Base-by-base conservation (phyloP, 2,329 filamentous ascomycete genomes). In the Arthrobotrys sinensis region DNA sequence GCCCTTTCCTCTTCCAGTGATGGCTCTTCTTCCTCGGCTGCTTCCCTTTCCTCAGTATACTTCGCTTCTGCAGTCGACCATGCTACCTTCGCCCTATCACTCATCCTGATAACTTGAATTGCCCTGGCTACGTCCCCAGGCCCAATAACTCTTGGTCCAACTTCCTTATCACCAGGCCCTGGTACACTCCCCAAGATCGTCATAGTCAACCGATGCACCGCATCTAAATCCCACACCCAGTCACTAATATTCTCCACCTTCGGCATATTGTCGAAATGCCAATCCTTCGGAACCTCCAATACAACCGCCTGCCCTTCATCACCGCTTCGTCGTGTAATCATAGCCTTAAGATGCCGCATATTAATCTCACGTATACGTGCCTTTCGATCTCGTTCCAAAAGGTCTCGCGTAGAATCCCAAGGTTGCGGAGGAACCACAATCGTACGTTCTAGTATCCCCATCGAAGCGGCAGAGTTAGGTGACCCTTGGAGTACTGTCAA, bases 321-420 rank as follows among this genome's bases (percentile, higher is more conserved):
- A 3, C 86, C 85, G 69, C 85, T 84, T 48, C 88, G 81, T 32
- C 85, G 84, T 8, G 83, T 83, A 40, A 92, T 85, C 89, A 92
- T 91, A 71, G 88, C 87, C 80, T 89, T 87, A 1, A 92, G 85
- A 82, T 92, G 90, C 10, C 90, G 86, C 71, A 91, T 85, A 80
- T 93, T 92, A 80, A 92, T 89, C 40, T 86, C 86, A 66, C 85
- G 82, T 36, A 86, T 87, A 24, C 87, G 85, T 68, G 83, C 83
- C 79, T 85, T 87, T 64, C 86, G 85, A 70, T 89, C 88, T 52
- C 85, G 83, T n/a, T 85, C 82, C 53, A 89, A 86, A 8, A 84
- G 83, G 12, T 83, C 82, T 28, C 86, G 85, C 12, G 84, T 83
- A 6, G 81, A 80, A 28, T 83, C 82, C 45, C 82, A 81, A 16